phyloP scores from a whole-genome alignment of 805 yeast species.

The Vanderwaltozyma verrucispora region DNA sequence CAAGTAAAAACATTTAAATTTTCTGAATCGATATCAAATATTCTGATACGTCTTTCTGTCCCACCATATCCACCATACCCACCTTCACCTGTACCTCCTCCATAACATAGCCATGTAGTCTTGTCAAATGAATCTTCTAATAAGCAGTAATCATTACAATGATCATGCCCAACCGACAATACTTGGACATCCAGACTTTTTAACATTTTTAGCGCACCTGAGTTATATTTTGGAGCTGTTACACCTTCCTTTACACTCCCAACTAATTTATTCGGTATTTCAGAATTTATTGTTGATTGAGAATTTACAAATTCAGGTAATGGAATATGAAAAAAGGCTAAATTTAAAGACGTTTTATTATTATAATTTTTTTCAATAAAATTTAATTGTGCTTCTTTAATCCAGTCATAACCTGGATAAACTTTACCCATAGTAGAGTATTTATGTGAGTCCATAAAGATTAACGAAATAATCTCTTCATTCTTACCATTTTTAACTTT shows the following conservation, averaged over 20 bases:
- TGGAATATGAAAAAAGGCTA: conserved; percentile 96
- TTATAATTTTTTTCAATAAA: conserved; percentile 36
- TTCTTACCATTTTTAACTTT: conserved; percentile 35
- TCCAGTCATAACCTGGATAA: conserved; percentile 76
- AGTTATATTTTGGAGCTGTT: conserved; percentile 65
- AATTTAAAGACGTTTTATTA: conserved; percentile 21
- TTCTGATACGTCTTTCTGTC: conserved; percentile 66
- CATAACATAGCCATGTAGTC: conserved; percentile 80
- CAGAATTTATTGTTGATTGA: conserved; percentile 16
- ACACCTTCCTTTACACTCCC: conserved; percentile 66
- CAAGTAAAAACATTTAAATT: conserved; percentile 42
- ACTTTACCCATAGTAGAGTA: conserved; percentile 58
- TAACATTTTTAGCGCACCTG: conserved; percentile 53
- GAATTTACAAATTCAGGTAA: conserved; percentile 66
- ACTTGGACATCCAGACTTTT: conserved; percentile 62
- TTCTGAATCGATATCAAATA: conserved; percentile 53
- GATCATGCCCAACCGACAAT: conserved; percentile 87
- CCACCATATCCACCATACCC: conserved; percentile 94
- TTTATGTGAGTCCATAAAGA: conserved; percentile 78
- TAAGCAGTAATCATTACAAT: conserved; percentile 85
- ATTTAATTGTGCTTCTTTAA: conserved; percentile 57
- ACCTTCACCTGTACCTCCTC: conserved; percentile 91
- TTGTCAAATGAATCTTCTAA: conserved; percentile 34
- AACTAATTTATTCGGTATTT: conserved; percentile 30
- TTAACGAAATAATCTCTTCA: conserved; percentile 47